phyloP scores from a whole-genome alignment of 2,329 filamentous ascomycete genomes.

The Pezicula radicicola region DNA sequence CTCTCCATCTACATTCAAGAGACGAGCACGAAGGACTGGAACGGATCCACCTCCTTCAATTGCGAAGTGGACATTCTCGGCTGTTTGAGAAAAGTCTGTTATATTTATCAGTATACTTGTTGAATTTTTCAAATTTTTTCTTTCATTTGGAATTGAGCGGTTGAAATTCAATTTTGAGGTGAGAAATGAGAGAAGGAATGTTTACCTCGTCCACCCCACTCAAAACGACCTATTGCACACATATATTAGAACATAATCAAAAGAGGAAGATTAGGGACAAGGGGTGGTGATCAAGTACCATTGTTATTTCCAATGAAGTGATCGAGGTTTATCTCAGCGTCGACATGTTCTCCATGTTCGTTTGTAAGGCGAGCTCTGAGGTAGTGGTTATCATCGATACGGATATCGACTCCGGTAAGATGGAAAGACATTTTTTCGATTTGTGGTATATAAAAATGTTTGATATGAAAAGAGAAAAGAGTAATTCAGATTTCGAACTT shows the following conservation, averaged over 20 bases:
- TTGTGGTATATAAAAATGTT: neutral
- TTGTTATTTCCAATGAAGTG: constrained; percentile 52
- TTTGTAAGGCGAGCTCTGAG: constrained; percentile 47
- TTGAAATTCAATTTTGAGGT: neutral
- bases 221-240: constrained; percentile 10
- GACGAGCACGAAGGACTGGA: constrained; percentile 38
- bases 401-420: constrained; percentile 41
- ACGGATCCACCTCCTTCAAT: constrained; percentile 35
- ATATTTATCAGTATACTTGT: neutral
- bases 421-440: constrained; percentile 42
- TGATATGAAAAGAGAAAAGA: neutral
- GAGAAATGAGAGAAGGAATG: neutral
- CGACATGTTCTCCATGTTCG: constrained; percentile 36
- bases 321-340: constrained; percentile 50
- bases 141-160: neutral
- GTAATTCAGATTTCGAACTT: too few species aligned
- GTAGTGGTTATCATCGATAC: constrained; percentile 45
- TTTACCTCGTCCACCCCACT: constrained; percentile 32
- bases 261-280: neutral
- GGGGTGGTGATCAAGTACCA: constrained; percentile 28
- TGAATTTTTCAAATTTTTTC: neutral
- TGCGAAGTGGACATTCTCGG: constrained; percentile 32
- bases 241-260: neutral
- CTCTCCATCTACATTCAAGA: constrained; percentile 32
- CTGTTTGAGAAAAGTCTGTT: constrained; percentile 32